Conservation (phyloP, 257 asterid species). For the Capsicum rhomboideum region DNA sequence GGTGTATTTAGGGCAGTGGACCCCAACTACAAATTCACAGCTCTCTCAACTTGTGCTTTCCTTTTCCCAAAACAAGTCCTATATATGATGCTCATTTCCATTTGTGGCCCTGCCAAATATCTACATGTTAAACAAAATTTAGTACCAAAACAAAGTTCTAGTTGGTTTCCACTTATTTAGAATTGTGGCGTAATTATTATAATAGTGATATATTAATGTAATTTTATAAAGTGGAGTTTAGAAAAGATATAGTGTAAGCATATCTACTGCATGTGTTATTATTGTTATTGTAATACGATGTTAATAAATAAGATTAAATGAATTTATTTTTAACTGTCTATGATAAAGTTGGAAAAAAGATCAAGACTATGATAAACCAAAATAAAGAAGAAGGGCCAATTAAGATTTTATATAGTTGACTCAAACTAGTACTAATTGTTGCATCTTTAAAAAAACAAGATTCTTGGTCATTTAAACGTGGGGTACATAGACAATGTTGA, state of each 20-base stretch:
- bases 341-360: not conserved
- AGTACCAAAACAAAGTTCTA: not conserved
- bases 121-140: not conserved
- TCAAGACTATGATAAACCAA: not conserved
- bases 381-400: not conserved
- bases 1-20: conserved; percentile 18
- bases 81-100: not conserved
- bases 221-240: too few species aligned
- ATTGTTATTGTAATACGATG: not conserved
- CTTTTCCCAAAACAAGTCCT: conserved; percentile 28
- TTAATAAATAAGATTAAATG: too few species aligned
- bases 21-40: conserved; percentile 19
- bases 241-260: too few species aligned
- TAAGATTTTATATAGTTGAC: not conserved
- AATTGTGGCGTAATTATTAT: too few species aligned
- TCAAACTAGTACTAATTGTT: not conserved
- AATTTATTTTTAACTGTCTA: not conserved
- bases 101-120: not conserved
- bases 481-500: not conserved
- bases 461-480: not conserved
- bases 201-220: too few species aligned
- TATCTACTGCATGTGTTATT: too few species aligned
- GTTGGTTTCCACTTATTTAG: too few species aligned
- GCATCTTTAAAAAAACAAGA: not conserved
- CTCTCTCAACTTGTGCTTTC: conserved; percentile 19